Evolutionary conservation across 208 protist species (phyloP), one percentile per base, ranked within the genome.

Genomic region (Trypanosoma boissoni): DNA sequence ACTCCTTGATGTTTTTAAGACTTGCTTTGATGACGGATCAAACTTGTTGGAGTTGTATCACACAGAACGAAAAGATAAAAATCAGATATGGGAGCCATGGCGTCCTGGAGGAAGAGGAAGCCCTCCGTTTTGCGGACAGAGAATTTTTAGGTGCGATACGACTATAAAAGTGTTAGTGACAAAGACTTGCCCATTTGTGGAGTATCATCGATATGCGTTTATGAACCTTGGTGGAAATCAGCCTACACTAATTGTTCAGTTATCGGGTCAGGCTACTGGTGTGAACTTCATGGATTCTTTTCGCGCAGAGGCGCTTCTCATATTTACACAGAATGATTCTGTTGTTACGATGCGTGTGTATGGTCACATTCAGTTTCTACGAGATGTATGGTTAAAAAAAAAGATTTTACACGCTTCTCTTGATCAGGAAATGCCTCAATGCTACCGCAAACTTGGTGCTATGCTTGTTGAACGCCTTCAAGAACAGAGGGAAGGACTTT

Each of bases 171-270:
- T 72, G 57, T 64, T 84, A 67, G 68, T 84, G 64, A 57, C 51
- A 45, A 84, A 83, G 63, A 52, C 55, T 18, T 88, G 75, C 64
- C 28, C 50, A 23, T 83, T 73, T 55, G 71, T 65, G 41, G 75
- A 88, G 65, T 85, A 83, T 58, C 66, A 88, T 54, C 71, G 78
- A 24, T 88, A 83, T 53, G 76, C 74, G 4, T 67, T 88, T 37
- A 52, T 81, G 64, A 83, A 80, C 58, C 46, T 88, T 24, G 62
- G 45, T 32, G 77, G 69, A 21, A 44, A 37, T 52, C 29, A 64
- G 32, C 78, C 77, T 20, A 82, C 72, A n/a, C 54, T 88, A 29
- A 49, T 75, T 34, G 65, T 85, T 37, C 81, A 88, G 50, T 72
- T 84, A 28, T 88, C 81, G 32, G 78, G 71, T 37, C 81, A 88